Evolutionary conservation across 164 flowering plant species (phyloP).

Genomic region (Umbilicus rupestris): DNA sequence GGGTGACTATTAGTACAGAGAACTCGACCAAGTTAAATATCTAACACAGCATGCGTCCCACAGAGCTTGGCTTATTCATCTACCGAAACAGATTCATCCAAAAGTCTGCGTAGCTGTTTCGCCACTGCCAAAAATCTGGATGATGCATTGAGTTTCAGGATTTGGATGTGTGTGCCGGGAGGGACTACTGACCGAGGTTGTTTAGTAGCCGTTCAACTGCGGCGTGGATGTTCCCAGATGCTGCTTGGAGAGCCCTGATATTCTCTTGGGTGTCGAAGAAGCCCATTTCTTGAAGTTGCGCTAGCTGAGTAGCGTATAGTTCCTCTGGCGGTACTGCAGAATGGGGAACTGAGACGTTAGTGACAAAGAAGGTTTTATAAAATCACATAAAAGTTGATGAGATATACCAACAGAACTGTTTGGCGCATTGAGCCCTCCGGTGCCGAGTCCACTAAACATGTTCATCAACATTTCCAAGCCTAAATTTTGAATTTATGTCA

Average conservation of each 20-base stretch:
- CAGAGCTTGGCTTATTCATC: too few relatives aligned
- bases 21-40: too few relatives aligned
- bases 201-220: constrained; percentile 73
- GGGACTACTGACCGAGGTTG: constrained; percentile 49
- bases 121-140: not conserved
- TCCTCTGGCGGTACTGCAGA: constrained; percentile 52
- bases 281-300: constrained; percentile 76
- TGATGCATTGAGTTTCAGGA: not conserved
- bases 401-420: constrained; percentile 13
- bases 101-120: too few relatives aligned
- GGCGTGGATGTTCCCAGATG: constrained; percentile 59
- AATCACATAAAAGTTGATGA: constrained; percentile 18
- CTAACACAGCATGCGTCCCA: too few relatives aligned
- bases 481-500: constrained; percentile 11
- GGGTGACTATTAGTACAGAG: too few relatives aligned
- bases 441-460: constrained; percentile 41
- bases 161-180: constrained; percentile 20
- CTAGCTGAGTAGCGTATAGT: constrained; percentile 52
- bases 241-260: constrained; percentile 47
- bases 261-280: constrained; percentile 64
- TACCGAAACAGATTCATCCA: too few relatives aligned
- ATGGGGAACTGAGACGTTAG: not conserved
- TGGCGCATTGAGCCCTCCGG: constrained; percentile 25
- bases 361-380: too few relatives aligned
- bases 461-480: constrained; percentile 40